phyloP scores from a whole-genome alignment of 1,284 basidiomycete species.

The Pseudomicrostroma phylloplanum region DNA sequence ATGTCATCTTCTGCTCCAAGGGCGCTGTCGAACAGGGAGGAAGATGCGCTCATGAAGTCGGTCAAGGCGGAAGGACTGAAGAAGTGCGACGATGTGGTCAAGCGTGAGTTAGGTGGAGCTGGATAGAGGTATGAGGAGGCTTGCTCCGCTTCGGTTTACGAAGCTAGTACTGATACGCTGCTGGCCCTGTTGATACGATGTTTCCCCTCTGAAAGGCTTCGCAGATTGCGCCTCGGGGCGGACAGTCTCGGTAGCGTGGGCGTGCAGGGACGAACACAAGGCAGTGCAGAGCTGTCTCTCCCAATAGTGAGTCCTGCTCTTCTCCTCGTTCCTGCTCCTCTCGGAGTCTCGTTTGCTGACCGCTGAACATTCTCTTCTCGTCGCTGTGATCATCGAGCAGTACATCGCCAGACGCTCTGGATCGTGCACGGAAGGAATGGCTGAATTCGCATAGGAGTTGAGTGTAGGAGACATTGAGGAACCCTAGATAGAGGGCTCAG shows the following conservation, averaged over 20 bases:
- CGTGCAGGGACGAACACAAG: slow-evolving; percentile 66
- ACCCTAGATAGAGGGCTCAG: no score
- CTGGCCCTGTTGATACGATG: background rate
- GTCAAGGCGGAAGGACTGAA: slow-evolving; percentile 73
- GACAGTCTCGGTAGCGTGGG: slow-evolving; percentile 75
- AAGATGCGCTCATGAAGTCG: slow-evolving; percentile 71
- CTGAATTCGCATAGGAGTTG: background rate
- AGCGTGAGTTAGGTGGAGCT: slow-evolving; percentile 56
- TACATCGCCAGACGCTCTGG: slow-evolving; percentile 1
- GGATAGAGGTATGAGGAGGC: slow-evolving; percentile 2
- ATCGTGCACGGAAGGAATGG: background rate
- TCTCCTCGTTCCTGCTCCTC: background rate
- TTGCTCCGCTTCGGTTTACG: background rate
- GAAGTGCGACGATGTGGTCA: slow-evolving; percentile 69
- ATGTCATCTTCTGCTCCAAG: slow-evolving; percentile 4
- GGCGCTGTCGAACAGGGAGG: slow-evolving; percentile 76
- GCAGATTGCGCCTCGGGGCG: slow-evolving; percentile 74
- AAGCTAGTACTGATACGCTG: background rate
- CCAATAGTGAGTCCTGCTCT: slow-evolving; percentile 54
- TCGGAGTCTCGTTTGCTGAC: no score
- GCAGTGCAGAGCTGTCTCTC: slow-evolving; percentile 72
- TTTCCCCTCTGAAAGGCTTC: slow-evolving; percentile 59
- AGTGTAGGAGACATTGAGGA: no score
- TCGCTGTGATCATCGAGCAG: background rate
- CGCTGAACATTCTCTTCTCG: no score